Conservation (phyloP, 2,329 filamentous ascomycete genomes). For the Sporothrix brasiliensis region DNA sequence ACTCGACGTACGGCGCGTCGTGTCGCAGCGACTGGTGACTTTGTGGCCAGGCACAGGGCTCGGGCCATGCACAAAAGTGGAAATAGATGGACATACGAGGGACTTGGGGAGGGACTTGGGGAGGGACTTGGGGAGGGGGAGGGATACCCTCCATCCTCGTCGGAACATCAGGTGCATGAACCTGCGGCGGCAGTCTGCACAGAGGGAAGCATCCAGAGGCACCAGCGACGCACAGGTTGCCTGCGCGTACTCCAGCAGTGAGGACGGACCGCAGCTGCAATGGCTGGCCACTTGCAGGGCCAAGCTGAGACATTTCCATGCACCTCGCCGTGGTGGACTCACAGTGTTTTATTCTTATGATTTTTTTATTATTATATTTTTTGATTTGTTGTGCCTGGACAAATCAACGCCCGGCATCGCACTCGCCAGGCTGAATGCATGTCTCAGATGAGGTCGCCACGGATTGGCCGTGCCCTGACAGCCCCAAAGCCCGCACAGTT, state of each 20-base stretch:
- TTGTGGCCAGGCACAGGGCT: conserved; percentile 8
- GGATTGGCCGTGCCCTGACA: no score
- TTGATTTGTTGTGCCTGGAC: neutral
- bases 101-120: neutral
- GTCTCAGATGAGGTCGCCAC: conserved; percentile 22
- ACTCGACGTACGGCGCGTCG: no score
- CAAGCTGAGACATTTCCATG: conserved; percentile 14
- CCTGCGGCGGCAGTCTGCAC: neutral
- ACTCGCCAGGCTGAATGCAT: neutral
- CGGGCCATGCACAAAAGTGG: neutral
- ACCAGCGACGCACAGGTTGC: no score
- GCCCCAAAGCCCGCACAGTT: no score
- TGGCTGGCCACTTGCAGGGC: neutral
- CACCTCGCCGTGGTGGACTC: neutral
- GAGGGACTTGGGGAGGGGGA: no score
- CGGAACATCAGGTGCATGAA: no score
- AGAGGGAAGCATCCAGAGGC: neutral
- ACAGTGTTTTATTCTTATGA: neutral
- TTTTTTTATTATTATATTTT: no score
- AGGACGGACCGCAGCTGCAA: no score
- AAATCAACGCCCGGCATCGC: conserved; percentile 9
- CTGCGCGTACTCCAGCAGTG: neutral
- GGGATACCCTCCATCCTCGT: neutral
- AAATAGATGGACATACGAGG: neutral
- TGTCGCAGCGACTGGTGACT: neutral